Base-by-base conservation (phyloP, 352 stramenopile species). In the Globisporangium okanoganense region DNA sequence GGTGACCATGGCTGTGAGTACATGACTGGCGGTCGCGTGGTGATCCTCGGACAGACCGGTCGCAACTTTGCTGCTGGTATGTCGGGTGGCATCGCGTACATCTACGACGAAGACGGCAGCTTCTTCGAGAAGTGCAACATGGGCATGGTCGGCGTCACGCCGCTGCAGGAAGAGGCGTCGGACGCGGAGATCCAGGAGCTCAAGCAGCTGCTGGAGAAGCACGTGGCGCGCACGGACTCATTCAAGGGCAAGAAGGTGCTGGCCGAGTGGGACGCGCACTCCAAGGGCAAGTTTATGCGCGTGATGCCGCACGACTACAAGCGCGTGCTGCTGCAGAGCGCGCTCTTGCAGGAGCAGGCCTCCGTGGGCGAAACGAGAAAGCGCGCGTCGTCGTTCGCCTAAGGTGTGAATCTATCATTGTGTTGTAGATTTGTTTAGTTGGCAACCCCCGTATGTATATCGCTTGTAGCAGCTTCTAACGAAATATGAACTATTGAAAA, bases 1-100 rank as follows among this genome's bases (percentile, higher is more conserved):
- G 96, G 96, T 65, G 95, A 99, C 70, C 96, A 99, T 72, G 95
- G 94, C 31, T 98, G 92, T 58, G 96, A 99, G 76, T 99, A 99
- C 85, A 99, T 99, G 96, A 99, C 96, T n/a, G 95, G 95, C 62
- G 95, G 94, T 61, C 72, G 88, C 53, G 86, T 98, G 33, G 90
- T 98, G 29, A 86, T 97, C 50, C 76, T 99, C 7, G 95, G 95
- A 18, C 71, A 82, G 24, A 98, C 94, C 36, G 95, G 96, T 35
- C 88, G 94, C 64, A 99, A 99, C 82, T 98, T 98, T 75, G 96
- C 90, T 48, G 95, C 95, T 31, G 95, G 95, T 65, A 99, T 98
- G 95, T 98, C 87, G 65, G 95, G 96, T 44, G 95, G 95, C 48
- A 95, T 98, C 62, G 95, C 94, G 13, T 99, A 98, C 78, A 87